Base-by-base conservation (phyloP, 495 filamentous ascomycete species). In the Apodospora peruviana region DNA sequence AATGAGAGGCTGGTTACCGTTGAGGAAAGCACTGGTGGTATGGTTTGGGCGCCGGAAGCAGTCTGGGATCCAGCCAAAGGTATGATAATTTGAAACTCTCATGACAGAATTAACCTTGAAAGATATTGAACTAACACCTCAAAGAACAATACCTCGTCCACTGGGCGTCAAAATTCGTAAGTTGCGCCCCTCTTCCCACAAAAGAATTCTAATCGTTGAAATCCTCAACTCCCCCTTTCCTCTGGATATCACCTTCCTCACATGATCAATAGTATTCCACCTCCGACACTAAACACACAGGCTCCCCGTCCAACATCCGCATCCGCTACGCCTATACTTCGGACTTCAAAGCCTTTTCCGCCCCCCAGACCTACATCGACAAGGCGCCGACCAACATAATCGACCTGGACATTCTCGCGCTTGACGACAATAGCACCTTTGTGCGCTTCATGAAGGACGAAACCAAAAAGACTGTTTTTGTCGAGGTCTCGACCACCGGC, bases 31-130 rank as follows among this genome's bases (percentile, higher is more conserved):
- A 74, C 61, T 4, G 76, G 74, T 3, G 76, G 75, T 11, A 79
- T 79, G 76, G 76, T 79, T 0, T 79, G 76, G 75, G 75, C 75
- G 11, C 76, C 76, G 0, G 74, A 74, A 38, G 75, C 75, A 0
- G 71, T 78, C 40, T 78, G 75, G 76, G 72, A 79, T 48, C 61
- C 69, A 0, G 58, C 61, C 2, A 75, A 76, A 53, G 60, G 67
- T 64, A 38, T 43, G 56, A 55, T 8, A 22, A n/a, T 3, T 17
- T 1, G 40, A 5, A 0, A 19, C 32, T 17, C 22, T 3, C 25
- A 36, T 19, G 36, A 16, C 27, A 36, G 2, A 3, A 8, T 1
- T 11, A 2, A 22, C 2, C 1, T 2, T 24, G 2, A n/a, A 38
- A 5, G 22, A 23, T 36, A 10, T 16, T 48, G 61, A 23, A 57